phyloP scores from a whole-genome alignment of 495 filamentous ascomycete genomes.

The Saxophila tyrrhenica region DNA sequence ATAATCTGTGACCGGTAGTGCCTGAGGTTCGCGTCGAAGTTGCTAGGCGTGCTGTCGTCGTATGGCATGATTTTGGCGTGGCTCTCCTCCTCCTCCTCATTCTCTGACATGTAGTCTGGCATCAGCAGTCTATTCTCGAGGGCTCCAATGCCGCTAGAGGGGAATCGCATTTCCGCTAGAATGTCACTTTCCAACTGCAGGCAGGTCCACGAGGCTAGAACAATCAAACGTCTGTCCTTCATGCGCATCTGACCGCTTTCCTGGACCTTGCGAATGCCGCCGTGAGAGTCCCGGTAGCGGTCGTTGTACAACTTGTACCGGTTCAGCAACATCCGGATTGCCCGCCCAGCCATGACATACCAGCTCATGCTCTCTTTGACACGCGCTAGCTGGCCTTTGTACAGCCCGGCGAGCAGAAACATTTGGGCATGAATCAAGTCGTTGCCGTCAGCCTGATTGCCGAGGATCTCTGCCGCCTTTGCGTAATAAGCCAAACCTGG shows the following conservation, averaged over 20 bases:
- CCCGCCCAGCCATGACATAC: constrained; percentile 67
- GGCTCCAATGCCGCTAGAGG: constrained; percentile 29
- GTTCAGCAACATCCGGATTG: constrained; percentile 62
- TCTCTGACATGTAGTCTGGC: constrained; percentile 35
- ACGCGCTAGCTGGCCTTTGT: constrained; percentile 74
- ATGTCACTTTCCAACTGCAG: constrained; percentile 94
- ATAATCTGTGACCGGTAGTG: constrained; percentile 75
- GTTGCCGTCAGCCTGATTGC: constrained; percentile 62
- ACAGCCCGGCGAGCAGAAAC: constrained; percentile 76
- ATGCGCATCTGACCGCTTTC: constrained; percentile 2
- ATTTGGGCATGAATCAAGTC: constrained; percentile 72
- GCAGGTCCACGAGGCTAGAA: constrained; percentile 80
- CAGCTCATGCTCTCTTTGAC: constrained; percentile 83
- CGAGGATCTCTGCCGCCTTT: constrained; percentile 76
- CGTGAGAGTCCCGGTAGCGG: constrained; percentile 16
- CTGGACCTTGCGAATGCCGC: not conserved
- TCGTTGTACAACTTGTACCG: constrained; percentile 22
- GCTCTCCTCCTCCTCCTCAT: constrained; percentile 3
- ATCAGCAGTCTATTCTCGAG: constrained; percentile 45
- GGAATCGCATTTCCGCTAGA: constrained; percentile 76
- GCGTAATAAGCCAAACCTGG: constrained; percentile 83
- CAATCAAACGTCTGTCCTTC: constrained; percentile 15
- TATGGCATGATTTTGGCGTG: not conserved
- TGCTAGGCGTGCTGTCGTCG: not conserved
- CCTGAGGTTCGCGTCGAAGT: not conserved